A percentile compares a stretch with the other conserved stretches of the same genome.
phyloP scores from a whole-genome alignment of 2,329 filamentous ascomycete genomes.

The Xylaria multiplex region DNA sequence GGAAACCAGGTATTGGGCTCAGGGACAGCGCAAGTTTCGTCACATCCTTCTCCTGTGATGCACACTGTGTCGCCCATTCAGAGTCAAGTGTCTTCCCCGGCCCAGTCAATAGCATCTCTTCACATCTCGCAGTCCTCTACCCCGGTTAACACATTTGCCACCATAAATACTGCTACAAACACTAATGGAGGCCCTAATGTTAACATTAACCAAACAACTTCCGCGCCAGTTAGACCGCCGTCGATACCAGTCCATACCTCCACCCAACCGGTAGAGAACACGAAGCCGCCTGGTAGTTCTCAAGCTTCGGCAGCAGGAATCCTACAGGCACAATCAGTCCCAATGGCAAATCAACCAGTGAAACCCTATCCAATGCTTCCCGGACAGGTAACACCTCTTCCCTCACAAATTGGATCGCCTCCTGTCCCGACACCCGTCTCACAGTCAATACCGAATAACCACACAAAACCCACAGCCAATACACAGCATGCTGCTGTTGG shows the following conservation, averaged over 20 bases:
- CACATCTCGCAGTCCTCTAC: slow-evolving; percentile 42
- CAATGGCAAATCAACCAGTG: slow-evolving; percentile 7
- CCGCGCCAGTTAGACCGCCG: slow-evolving; percentile 34
- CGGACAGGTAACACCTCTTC: slow-evolving; percentile 46
- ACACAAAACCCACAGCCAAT: slow-evolving; percentile 29
- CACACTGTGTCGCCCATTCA: slow-evolving; percentile 44
- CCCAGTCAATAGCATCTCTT: slow-evolving; percentile 45
- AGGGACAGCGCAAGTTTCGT: slow-evolving; percentile 3
- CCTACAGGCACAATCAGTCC: not conserved
- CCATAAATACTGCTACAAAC: slow-evolving; percentile 19
- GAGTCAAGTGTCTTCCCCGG: slow-evolving; percentile 47
- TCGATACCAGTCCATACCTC: slow-evolving; percentile 9
- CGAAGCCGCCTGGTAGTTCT: not conserved
- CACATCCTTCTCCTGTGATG: slow-evolving; percentile 35
- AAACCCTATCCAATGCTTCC: slow-evolving; percentile 48
- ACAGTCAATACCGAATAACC: slow-evolving; percentile 9
- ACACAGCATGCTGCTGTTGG: slow-evolving; percentile 28
- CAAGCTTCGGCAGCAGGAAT: slow-evolving; percentile 23
- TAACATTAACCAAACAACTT: slow-evolving; percentile 27
- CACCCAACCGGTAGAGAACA: slow-evolving; percentile 26
- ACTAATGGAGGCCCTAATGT: slow-evolving; percentile 20
- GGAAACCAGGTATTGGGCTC: slow-evolving; percentile 19
- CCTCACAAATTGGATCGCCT: slow-evolving; percentile 44
- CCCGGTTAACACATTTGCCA: slow-evolving; percentile 36
- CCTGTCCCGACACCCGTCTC: slow-evolving; percentile 29